These are phyloP conservation scores for Penicillium sp. DNA, from an alignment of 2,329 filamentous ascomycete genomes.

Conservation along the genomic window DNA sequence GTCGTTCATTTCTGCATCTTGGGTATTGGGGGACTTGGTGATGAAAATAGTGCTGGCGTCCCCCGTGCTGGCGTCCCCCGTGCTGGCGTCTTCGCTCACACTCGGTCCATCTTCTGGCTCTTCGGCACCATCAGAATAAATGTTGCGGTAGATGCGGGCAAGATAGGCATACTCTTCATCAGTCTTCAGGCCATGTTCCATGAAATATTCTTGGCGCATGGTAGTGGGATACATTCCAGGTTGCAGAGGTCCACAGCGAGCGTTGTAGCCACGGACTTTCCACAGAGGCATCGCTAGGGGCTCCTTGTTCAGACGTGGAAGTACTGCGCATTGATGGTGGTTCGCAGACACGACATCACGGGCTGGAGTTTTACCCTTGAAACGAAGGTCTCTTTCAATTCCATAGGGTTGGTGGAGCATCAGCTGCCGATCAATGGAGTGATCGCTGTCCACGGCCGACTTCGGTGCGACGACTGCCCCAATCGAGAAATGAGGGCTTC, in stretches of 20 bases:
- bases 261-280: background rate
- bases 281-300: background rate
- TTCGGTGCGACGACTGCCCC: constrained; percentile 19
- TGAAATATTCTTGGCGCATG: background rate
- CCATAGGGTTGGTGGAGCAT: constrained; percentile 1
- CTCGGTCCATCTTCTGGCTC: background rate
- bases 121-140: background rate
- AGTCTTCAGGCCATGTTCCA: background rate
- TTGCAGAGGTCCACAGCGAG: background rate
- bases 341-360: background rate
- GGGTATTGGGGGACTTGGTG: background rate
- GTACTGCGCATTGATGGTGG: constrained; percentile 1
- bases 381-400: background rate
- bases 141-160: background rate
- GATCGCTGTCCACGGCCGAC: constrained; percentile 10
- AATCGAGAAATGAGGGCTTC: constrained; percentile 15
- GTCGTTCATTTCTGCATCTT: background rate
- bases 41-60: background rate
- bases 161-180: background rate
- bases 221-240: background rate
- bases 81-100: background rate
- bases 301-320: background rate
- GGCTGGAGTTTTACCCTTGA: background rate
- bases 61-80: background rate
- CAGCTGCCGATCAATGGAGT: constrained; percentile 13